phyloP scores from a whole-genome alignment of 2,329 filamentous ascomycete genomes.

The Coniochaeta hoffmannii region DNA sequence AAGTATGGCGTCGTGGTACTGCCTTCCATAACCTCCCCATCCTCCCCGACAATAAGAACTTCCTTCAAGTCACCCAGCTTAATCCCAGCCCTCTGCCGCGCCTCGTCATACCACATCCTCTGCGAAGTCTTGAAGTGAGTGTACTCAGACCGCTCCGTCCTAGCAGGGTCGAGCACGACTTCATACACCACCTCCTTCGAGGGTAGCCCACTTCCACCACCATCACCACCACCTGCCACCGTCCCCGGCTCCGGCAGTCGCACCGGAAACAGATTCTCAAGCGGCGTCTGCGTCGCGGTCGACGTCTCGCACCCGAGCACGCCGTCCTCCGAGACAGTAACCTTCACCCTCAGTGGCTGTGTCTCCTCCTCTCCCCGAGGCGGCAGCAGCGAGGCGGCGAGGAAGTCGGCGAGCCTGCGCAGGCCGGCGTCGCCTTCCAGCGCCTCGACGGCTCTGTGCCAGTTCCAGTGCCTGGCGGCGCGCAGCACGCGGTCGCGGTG shows the following conservation, averaged over 20 bases:
- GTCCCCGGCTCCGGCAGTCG: constrained; percentile 24
- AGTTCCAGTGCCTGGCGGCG: constrained; percentile 50
- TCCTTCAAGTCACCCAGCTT: constrained; percentile 48
- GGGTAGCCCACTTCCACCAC: constrained; percentile 12
- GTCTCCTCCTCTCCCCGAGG: constrained; percentile 9
- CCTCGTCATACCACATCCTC: constrained; percentile 63
- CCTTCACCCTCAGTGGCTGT: constrained; percentile 44
- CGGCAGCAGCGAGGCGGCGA: constrained; percentile 22
- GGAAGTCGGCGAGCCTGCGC: constrained; percentile 28
- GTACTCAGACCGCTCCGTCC: constrained; percentile 47
- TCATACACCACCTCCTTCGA: constrained; percentile 27
- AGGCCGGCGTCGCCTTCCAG: constrained; percentile 42
- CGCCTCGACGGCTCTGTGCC: constrained; percentile 35
- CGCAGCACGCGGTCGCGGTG: constrained; percentile 73
- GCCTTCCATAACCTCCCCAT: constrained; percentile 70
- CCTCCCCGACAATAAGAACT: constrained; percentile 63
- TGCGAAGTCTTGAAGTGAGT: constrained; percentile 83
- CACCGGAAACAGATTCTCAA: constrained; percentile 50
- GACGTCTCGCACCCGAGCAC: constrained; percentile 33
- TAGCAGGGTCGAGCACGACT: constrained; percentile 34
- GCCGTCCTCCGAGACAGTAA: constrained; percentile 45
- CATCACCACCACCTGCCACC: constrained; percentile 14
- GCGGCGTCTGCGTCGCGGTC: constrained; percentile 27
- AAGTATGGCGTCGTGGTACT: constrained; percentile 80
- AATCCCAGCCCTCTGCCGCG: constrained; percentile 56